Evolutionary conservation across 192 early-diverging fungal species (phyloP).

Genomic region (Cetraspora pellucida): DNA sequence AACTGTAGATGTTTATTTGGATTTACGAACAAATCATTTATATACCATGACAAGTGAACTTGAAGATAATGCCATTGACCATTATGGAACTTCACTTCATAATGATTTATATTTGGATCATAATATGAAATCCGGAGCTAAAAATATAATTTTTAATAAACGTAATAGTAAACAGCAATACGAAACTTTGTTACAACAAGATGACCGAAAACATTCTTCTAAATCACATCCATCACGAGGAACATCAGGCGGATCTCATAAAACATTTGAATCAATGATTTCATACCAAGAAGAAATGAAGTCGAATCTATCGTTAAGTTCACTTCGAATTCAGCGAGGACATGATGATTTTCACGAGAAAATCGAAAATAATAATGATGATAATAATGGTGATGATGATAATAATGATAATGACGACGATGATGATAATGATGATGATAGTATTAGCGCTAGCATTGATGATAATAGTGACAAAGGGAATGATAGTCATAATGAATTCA

Average conservation of each 20-base stretch:
- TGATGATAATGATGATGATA: background rate
- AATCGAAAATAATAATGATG: too few relatives aligned
- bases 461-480: background rate
- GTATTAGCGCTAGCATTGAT: background rate
- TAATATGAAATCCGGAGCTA: background rate
- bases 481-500: background rate
- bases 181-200: background rate
- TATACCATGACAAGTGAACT: conserved; percentile 34
- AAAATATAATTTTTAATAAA: background rate
- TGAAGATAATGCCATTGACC: conserved; percentile 24
- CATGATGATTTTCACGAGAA: too few relatives aligned
- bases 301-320: too few relatives aligned
- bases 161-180: background rate
- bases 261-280: too few relatives aligned
- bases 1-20: conserved; percentile 33
- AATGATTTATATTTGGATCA: conserved; percentile 5
- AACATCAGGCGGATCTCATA: too few relatives aligned
- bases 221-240: background rate
- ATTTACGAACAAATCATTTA: conserved; percentile 35
- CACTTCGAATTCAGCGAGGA: too few relatives aligned
- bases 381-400: background rate
- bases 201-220: background rate
- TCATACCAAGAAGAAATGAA: too few relatives aligned
- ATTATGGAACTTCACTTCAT: background rate
- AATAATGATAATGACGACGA: background rate